Conservation (phyloP, 495 filamentous ascomycete genomes). For the Xanthoparmelia taractica region DNA sequence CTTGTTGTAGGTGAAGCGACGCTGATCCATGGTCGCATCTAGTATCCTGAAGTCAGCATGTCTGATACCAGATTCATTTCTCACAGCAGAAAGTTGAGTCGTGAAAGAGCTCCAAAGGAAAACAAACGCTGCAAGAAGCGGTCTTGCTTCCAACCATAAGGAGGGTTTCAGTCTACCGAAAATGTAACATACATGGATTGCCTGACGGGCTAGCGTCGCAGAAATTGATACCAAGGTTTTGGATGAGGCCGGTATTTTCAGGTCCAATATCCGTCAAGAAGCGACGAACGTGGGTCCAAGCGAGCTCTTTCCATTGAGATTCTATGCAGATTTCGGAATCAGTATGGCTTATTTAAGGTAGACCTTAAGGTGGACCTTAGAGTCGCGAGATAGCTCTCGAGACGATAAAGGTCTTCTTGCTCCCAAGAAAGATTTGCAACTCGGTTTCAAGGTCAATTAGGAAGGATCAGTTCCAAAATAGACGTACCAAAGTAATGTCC, state of each 20-base stretch:
- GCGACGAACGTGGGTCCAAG: slow-evolving; percentile 16
- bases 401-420: background rate
- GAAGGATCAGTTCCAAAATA: background rate
- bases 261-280: slow-evolving; percentile 22
- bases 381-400: background rate
- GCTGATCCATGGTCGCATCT: slow-evolving; percentile 9
- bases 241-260: slow-evolving; percentile 16
- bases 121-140: background rate
- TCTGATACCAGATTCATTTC: background rate
- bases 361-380: too few species aligned
- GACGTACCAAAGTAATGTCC: slow-evolving; percentile 10
- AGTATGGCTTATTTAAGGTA: background rate
- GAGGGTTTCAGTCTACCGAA: background rate
- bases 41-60: background rate
- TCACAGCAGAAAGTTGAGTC: background rate
- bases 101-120: background rate
- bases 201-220: slow-evolving; percentile 17
- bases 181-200: slow-evolving; percentile 5
- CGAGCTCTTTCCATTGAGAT: slow-evolving; percentile 16
- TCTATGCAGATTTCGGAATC: background rate
- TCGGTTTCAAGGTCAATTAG: background rate
- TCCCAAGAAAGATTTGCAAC: background rate
- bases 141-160: background rate
- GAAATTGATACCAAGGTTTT: slow-evolving; percentile 13
- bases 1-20: slow-evolving; percentile 18